Percentiles rank a stretch among this genome's conserved stretches.
Evolutionary conservation across 768 basidiomycete genomes (phyloP).

Genomic region (Amylocystis lapponica): DNA sequence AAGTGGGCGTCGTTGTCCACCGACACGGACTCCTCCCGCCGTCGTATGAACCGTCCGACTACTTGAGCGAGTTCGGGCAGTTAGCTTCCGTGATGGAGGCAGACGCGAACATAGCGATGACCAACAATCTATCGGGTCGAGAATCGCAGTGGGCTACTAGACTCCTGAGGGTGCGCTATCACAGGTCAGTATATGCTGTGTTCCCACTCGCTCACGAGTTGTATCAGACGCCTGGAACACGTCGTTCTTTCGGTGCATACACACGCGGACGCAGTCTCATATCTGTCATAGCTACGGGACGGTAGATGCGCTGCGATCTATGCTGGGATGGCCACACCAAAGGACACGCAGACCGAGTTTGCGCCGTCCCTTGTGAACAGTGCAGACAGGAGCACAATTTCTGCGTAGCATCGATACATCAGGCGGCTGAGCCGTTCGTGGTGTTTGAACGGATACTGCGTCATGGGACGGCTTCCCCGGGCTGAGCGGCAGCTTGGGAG

Average conservation of each 20-base stretch:
- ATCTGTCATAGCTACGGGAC: constrained; percentile 47
- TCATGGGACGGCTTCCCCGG: constrained; percentile 52
- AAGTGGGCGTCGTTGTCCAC: no score
- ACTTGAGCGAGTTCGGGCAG: constrained; percentile 49
- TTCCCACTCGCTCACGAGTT: no score
- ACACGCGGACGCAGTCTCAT: no score
- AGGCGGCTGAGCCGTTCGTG: constrained; percentile 33
- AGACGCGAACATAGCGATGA: no score
- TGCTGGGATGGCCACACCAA: constrained; percentile 17
- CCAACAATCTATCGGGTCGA: no score
- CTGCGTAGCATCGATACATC: no score
- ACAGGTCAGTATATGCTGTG: no score
- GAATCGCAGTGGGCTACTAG: no score
- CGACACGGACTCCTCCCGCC: constrained; percentile 33
- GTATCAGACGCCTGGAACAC: no score
- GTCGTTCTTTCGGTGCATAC: no score
- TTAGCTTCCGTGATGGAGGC: no score
- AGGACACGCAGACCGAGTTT: constrained; percentile 36
- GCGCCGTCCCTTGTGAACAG: constrained; percentile 40
- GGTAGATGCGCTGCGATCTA: constrained; percentile 29
- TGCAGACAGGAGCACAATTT: constrained; percentile 27
- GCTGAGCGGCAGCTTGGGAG: constrained; percentile 43
- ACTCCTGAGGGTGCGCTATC: no score
- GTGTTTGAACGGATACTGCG: constrained; percentile 53
- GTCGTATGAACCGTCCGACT: constrained; percentile 30